phyloP scores from a whole-genome alignment of 306 rosid species.

The Sicyos edulis region DNA sequence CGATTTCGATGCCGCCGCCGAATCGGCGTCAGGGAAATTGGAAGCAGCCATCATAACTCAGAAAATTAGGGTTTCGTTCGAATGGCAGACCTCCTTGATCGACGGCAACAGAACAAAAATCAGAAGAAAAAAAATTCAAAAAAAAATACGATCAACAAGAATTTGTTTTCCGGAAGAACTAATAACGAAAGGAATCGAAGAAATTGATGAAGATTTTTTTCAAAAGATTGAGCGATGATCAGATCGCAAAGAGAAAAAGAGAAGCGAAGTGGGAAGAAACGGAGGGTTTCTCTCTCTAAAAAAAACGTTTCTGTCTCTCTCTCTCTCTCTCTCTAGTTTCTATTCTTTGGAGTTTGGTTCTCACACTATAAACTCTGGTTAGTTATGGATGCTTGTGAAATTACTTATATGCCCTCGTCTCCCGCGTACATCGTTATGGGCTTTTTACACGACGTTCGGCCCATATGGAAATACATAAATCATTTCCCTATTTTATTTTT shows the following conservation, averaged over 20 bases:
- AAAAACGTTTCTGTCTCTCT: neutral
- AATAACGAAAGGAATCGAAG: constrained; percentile 18
- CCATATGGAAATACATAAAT: neutral
- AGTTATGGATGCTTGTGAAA: neutral
- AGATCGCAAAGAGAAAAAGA: constrained; percentile 39
- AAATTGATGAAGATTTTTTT: constrained; percentile 30
- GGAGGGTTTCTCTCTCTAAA: constrained; percentile 13
- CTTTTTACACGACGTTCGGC: neutral
- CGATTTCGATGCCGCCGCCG: constrained; percentile 29
- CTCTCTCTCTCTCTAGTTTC: neutral
- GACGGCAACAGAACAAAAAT: constrained; percentile 17
- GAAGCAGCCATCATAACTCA: constrained; percentile 37
- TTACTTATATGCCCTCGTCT: constrained; percentile 16
- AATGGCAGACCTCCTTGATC: constrained; percentile 41
- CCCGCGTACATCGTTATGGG: neutral
- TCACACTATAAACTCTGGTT: constrained; percentile 18
- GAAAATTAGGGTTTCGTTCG: constrained; percentile 33
- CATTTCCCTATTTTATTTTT: too few relatives aligned
- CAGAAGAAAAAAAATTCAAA: neutral
- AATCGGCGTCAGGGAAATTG: constrained; percentile 11
- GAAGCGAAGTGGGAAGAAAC: constrained; percentile 28
- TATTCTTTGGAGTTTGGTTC: constrained; percentile 22
- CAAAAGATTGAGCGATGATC: constrained; percentile 51
- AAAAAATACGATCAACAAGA: constrained; percentile 12
- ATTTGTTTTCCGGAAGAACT: neutral